Evolutionary conservation across 2,329 filamentous ascomycete genomes (phyloP), one percentile per base, ranked within the genome.

Genomic region (Graphium sp.): DNA sequence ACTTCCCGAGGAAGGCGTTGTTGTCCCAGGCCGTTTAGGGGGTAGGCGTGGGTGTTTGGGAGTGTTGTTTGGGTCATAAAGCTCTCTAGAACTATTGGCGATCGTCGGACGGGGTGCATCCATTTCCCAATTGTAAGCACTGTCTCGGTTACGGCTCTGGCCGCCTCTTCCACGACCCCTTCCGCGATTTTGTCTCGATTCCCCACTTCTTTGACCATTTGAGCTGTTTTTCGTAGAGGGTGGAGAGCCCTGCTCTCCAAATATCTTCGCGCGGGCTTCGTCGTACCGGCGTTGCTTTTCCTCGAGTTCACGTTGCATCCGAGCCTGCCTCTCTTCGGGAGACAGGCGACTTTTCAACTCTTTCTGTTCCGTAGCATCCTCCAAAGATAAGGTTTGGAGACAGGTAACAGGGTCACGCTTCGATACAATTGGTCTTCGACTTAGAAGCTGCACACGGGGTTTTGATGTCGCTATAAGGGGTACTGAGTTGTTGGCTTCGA

Each of bases 251-350:
- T 32, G 22, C 18, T 68, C 71, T 13, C 84, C 84, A 49, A 94
- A 87, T 31, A 94, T 75, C 47, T 84, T 78, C 41, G 87, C 82
- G 18, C 87, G 67, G 5, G 75, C 81, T 55, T 93, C 84, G 35
- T 91, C 80, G 47, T 94, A 94, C 35, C 79, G 78, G 32, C 74
- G 74, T 56, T 92, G 80, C 56, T 89, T 93, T 55, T 92, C 84
- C 45, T 91, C 84, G 7, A 74, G 68, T 30, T 85, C 80, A 44
- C 78, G 78, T 15, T 73, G 68, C 35, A 79, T 73, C 19, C 84
- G 67, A 55, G 93, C 78, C 41, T 87, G 80, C 4, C 76, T 67
- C 1, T 71, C 78, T 24, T 71, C 66, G 39, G 73, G 71, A 13
- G 63, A 58, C 36, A 69, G 66, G 45, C 68, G 72, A 30, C 57